Evolutionary conservation across 306 rosid species (phyloP), one percentile per base, ranked within the genome.

Genomic region (Mimosa bimucronata): DNA sequence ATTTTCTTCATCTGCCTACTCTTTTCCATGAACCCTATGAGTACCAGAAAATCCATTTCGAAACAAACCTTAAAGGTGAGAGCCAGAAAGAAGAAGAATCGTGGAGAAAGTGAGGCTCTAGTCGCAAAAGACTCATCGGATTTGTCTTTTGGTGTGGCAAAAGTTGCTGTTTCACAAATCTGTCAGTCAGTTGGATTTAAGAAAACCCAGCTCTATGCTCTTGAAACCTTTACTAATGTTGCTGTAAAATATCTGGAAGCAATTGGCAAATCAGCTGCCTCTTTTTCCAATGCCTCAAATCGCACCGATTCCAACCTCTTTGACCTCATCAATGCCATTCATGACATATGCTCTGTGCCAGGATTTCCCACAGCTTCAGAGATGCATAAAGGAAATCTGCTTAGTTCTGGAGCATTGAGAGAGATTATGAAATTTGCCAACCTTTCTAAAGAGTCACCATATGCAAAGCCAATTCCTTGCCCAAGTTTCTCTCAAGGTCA

Each of bases 121-220:
- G 80, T 78, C 11, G 85, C 85, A 16, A 55, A 87, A 60, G 77
- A 78, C 11, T 84, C 90, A 31, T 79, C 95, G 16, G 90, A 88
- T n/a, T 86, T 91, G 81, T 79, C 88, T 14, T 80, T 85, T 81
- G 80, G 87, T 77, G 55, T 88, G 30, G 84, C 92, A 55, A 83
- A 80, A 81, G 81, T 69, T 76, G 94, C 92, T 25, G 88, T 89
- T 26, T 84, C 97, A n/a, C 92, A 93, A 85, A 93, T 91, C 65
- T 87, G 90, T 79, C 89, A 71, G 26, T 87, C 94, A 11, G 80
- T 75, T 34, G 97, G 97, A 9, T 91, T 77, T 86, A 86, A 64
- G 71, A 45, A 52, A 64, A 78, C 88, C 44, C 50, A 83, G 77
- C 53, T 16, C 31, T 77, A 80, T 75, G 94, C 92, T 46, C 81